Conservation (phyloP, 176 grass and related monocot species). For the Carex kokanica region DNA sequence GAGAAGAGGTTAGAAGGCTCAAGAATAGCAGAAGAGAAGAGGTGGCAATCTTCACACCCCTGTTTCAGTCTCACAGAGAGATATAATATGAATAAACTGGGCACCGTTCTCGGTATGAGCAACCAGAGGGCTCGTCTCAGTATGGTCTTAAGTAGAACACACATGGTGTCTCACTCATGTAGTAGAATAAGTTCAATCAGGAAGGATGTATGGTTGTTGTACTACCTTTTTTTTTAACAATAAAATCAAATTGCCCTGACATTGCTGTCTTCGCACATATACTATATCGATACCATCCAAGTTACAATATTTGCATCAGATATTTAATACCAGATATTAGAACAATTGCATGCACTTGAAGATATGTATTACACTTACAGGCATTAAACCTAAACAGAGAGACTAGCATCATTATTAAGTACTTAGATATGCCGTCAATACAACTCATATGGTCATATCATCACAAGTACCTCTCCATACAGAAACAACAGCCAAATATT, state of each 20-base stretch:
- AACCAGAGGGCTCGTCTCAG: background rate
- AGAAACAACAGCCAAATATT: background rate
- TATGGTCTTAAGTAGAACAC: background rate
- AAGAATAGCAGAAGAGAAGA: conserved; percentile 31
- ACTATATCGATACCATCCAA: background rate
- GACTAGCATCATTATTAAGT: background rate
- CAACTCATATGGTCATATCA: too few species aligned
- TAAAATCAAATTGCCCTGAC: background rate
- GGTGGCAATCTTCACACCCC: conserved; percentile 21
- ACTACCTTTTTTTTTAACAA: background rate
- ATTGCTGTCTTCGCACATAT: background rate
- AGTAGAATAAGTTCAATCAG: background rate
- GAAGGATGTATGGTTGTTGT: background rate
- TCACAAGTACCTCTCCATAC: background rate
- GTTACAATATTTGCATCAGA: background rate
- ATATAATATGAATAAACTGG: background rate
- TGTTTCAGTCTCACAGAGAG: background rate
- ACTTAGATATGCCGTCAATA: background rate
- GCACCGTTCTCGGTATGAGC: background rate
- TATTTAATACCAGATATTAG: background rate
- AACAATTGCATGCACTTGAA: background rate
- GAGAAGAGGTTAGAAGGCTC: conserved; percentile 17
- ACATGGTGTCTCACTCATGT: background rate
- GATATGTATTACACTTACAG: background rate
- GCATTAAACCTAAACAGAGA: background rate